Conservation (phyloP, 371 early-diverging fungal genomes). For the Gilbertella persicaria region DNA sequence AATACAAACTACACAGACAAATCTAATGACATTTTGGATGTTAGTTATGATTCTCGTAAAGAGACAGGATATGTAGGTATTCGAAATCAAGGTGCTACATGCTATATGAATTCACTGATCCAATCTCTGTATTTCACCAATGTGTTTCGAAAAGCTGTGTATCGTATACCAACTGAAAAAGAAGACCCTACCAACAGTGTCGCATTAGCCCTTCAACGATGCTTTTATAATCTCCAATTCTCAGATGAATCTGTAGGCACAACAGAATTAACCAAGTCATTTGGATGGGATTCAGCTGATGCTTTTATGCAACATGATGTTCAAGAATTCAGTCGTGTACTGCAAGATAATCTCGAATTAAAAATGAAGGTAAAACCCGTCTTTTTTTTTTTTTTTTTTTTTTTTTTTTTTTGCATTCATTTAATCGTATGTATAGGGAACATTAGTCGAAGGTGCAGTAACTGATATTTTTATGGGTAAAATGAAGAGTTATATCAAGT, state of each 20-base stretch:
- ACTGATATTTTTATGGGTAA: constrained; percentile 89
- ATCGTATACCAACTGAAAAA: constrained; percentile 86
- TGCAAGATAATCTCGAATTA: constrained; percentile 92
- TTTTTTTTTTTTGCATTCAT: no score
- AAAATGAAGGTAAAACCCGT: constrained; percentile 78
- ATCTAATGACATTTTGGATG: no score
- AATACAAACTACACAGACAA: no score
- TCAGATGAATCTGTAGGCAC: constrained; percentile 66
- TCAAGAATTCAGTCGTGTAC: constrained; percentile 94
- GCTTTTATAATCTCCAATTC: constrained; percentile 89
- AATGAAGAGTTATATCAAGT: constrained; percentile 94
- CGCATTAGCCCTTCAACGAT: constrained; percentile 89
- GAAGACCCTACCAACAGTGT: constrained; percentile 86
- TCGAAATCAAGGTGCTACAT: constrained; percentile 99
- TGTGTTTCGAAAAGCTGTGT: constrained; percentile 88
- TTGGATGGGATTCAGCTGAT: constrained; percentile 96
- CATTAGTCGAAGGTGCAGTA: constrained; percentile 91
- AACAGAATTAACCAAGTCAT: constrained; percentile 91
- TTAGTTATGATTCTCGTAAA: constrained; percentile 82
- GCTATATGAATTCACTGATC: constrained; percentile 98
- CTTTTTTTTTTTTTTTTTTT: no score
- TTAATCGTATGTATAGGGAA: constrained; percentile 31
- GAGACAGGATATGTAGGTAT: constrained; percentile 95
- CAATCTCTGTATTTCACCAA: constrained; percentile 98
- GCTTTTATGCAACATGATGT: constrained; percentile 97